These are phyloP conservation scores for Aspergillus pseudonomiae DNA, from an alignment of 2,329 filamentous ascomycete species.

Conservation along the genomic window DNA sequence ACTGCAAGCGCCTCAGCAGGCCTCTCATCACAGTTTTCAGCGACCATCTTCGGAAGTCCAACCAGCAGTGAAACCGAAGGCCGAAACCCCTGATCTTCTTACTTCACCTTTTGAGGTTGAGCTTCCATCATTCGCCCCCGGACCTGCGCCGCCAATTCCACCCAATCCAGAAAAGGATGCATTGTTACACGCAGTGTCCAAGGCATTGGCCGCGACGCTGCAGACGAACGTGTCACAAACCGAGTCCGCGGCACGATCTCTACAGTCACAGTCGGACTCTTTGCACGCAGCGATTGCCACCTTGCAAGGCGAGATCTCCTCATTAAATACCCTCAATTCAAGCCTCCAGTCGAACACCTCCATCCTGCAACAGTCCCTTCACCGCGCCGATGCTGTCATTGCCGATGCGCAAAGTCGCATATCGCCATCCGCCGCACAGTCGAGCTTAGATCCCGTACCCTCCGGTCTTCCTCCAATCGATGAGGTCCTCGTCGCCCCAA, in stretches of 20 bases:
- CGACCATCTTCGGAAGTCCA: slow-evolving; percentile 24
- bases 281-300: slow-evolving; percentile 70
- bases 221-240: slow-evolving; percentile 72
- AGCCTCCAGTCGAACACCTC: slow-evolving; percentile 75
- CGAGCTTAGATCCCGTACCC: slow-evolving; percentile 35
- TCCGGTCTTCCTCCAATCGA: slow-evolving; percentile 73
- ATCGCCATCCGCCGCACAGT: slow-evolving; percentile 25
- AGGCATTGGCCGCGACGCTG: slow-evolving; percentile 69
- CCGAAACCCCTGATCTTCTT: slow-evolving; percentile 59
- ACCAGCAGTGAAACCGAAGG: slow-evolving; percentile 30
- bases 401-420: slow-evolving; percentile 67
- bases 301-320: slow-evolving; percentile 73
- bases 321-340: slow-evolving; percentile 70
- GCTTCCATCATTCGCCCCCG: slow-evolving; percentile 50
- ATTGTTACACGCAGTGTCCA: slow-evolving; percentile 74
- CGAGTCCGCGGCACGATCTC: slow-evolving; percentile 70
- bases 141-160: slow-evolving; percentile 79
- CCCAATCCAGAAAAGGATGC: slow-evolving; percentile 96
- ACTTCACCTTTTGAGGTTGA: slow-evolving; percentile 65
- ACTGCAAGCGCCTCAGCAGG: slow-evolving; percentile 19
- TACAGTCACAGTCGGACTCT: slow-evolving; percentile 77
- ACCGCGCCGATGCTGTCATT: slow-evolving; percentile 77
- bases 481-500: slow-evolving; percentile 89
- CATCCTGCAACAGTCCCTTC: slow-evolving; percentile 75
- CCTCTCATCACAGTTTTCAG: slow-evolving; percentile 26